Base-by-base conservation (phyloP, 306 rosid genomes). In the Citrullus mucosospermus region DNA sequence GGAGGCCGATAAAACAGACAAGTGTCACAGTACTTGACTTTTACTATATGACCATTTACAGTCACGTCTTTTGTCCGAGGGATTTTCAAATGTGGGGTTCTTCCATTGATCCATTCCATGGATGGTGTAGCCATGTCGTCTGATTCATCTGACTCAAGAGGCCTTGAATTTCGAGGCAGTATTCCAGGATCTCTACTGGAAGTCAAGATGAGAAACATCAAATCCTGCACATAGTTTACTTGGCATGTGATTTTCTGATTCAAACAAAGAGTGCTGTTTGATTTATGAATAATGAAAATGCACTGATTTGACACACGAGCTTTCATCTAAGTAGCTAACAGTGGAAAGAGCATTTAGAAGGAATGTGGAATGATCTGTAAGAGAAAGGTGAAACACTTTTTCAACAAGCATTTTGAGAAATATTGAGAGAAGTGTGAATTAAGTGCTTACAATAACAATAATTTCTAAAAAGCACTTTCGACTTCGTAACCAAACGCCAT, bases 131-230 rank as follows among this genome's bases (percentile, higher is more conserved):
- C 85, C 25, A 83, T 75, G 74, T 89, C 89, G 69, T 25, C 81
- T 30, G 83, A 62, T 57, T 92, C 98, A 30, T 92, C 97, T 53
- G 76, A 88, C 46, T 95, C 97, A 43, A 91, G 97, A 85, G 92
- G 92, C 82, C 77, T 89, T 76, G 82, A 87, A 82, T 92, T 95
- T 85, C 97, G 86, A 44, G 97, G 97, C 70, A 95, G 83, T 78
- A 95, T 92, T 71, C 98, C 98, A 75, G 98, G 98, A 88, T 95
- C 98, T 85, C 96, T 87, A 76, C 88, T 86, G 66, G 98, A 95
- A 50, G 98, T 91, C 87, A 91, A 77, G 73, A 92, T 79, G 78
- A 95, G 93, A 85, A 95, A 91, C 36, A 76, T 50, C 80, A 95
- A 86, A 88, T 92, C 96, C 98, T 95, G 92, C 93, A 88, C 56